Evolutionary conservation across 2,329 filamentous ascomycete genomes (phyloP), one percentile per base, ranked within the genome.

Genomic region (Colletotrichum abscissum): DNA sequence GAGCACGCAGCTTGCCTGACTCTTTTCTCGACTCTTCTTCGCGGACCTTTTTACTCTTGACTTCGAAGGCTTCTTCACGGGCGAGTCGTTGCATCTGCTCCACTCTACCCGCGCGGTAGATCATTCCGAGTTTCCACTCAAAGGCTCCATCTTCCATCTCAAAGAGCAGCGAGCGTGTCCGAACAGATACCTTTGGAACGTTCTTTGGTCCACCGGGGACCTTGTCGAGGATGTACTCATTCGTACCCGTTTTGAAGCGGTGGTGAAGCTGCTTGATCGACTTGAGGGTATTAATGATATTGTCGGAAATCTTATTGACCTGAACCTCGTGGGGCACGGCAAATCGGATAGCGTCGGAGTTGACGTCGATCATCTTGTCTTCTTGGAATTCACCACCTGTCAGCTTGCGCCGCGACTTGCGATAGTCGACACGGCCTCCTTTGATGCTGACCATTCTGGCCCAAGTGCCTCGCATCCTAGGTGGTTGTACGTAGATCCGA

Each of bases 141-240:
- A 99, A 99, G 0, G 94, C 93, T 63, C 97, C 96, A 80, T 99
- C 97, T 83, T 99, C 97, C 46, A 99, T 87, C 79, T 98, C 96
- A 72, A 99, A 96, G 2, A 98, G 84, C 28, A 99, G 87, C 5
- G 93, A 94, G 77, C 94, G 93, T 67, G 93, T 93, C 64, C 95
- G 91, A 11, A 99, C 76, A 0, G 95, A 96, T 26, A 99, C 86
- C 79, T 94, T 96, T 1, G 97, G 97, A 0, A 99, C 92, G 58
- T 90, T 87, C 81, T 97, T 98, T 0, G 97, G 95, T 0, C 89
- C 92, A 82, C 98, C 95, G 0, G 97, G 95, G 11, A 89, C 89
- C 82, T 98, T 98, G 19, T 93, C 92, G 3, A 98, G 87, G 46
- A 97, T 92, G 80, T 98, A 97, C 74, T 98, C 94, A 76, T 96